Evolutionary conservation across 768 basidiomycete genomes (phyloP), one percentile per base, ranked within the genome.

Genomic region (Tephrocybe rancida): DNA sequence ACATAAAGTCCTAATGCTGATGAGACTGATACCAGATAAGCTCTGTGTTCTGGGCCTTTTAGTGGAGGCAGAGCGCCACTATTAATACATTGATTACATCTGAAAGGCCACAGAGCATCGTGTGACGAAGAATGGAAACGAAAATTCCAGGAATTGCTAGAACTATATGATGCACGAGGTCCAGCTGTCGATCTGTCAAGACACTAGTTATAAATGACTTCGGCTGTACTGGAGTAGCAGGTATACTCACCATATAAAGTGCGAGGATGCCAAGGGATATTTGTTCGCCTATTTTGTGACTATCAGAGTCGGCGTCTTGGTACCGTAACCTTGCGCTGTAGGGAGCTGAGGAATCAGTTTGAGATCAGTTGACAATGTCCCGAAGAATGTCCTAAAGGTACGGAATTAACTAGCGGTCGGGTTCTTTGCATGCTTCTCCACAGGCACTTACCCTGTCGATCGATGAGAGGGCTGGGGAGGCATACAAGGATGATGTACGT

Each of bases 111-210:
- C 22, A 43, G 11, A 43, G 42, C 21, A 41, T 5, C 16, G 10
- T 21, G 38, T 21, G n/a, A 41, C 42, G 26, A 30, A 30, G 35
- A 19, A 13, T 13, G 39, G 21, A 41, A 22, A 3, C 18, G 21
- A 7, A 41, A 41, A n/a, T 19, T 19, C 14, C 4, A 27, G 22
- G 24, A 42, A 27, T 16, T 11, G 38, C 4, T 24, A 27, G n/a
- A 8, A 29, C 32, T 19, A 29, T 5, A 21, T 44, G 39, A 24
- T 55, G 18, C 49, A 44, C 34, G 22, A 47, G 50, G 43, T 22
- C 13, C 11, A 42, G 10, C 49, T 59, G 51, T 50, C 51, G 18
- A 59, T 55, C 58, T 53, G 58, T 59, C 54, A 59, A 30, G 41
- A 38, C 22, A 19, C 11, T 5, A 41, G 8, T 37, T 46, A 26